A percentile compares a stretch with the other conserved stretches of the same genome.
Evolutionary conservation across 1,284 basidiomycete genomes (phyloP).

Genomic region (Schizopora paradoxa): DNA sequence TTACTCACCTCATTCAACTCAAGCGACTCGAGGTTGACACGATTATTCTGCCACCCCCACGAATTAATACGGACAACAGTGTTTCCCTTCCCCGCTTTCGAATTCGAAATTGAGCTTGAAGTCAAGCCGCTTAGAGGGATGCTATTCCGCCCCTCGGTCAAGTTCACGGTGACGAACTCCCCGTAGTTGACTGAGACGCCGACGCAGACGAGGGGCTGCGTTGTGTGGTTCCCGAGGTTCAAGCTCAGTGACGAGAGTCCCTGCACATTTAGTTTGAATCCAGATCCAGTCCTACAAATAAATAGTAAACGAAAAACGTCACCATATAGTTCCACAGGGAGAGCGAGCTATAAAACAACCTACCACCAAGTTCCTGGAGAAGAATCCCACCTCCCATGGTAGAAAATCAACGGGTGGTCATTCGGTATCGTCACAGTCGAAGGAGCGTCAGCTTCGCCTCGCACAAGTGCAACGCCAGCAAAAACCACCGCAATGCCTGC

Average conservation of each 20-base stretch:
- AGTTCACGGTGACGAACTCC: constrained; percentile 42
- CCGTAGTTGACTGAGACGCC: constrained; percentile 47
- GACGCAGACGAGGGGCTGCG: constrained; percentile 38
- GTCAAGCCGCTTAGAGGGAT: constrained; percentile 40
- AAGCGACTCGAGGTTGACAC: constrained; percentile 46
- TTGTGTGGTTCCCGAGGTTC: constrained; percentile 46
- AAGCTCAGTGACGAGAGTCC: constrained; percentile 41
- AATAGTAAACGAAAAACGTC: neutral
- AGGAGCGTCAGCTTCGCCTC: too few species aligned
- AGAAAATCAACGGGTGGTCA: constrained; percentile 30
- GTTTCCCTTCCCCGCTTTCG: constrained; percentile 4
- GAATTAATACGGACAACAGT: constrained; percentile 45
- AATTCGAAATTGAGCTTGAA: constrained; percentile 3
- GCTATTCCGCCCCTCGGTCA: constrained; percentile 40
- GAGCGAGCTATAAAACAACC: constrained; percentile 9
- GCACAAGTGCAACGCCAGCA: too few species aligned
- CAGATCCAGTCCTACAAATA: constrained; percentile 51
- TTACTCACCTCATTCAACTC: constrained; percentile 38
- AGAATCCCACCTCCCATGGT: constrained; percentile 36
- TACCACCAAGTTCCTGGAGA: constrained; percentile 38
- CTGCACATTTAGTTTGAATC: constrained; percentile 45
- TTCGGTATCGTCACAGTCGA: constrained; percentile 21
- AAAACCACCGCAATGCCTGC: too few species aligned
- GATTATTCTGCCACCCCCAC: constrained; percentile 55
- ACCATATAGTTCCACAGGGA: neutral